Percentiles rank a stretch among this genome's conserved stretches.
phyloP scores from a whole-genome alignment of 1,284 basidiomycete species.

The Cryptococcus hybrid region DNA sequence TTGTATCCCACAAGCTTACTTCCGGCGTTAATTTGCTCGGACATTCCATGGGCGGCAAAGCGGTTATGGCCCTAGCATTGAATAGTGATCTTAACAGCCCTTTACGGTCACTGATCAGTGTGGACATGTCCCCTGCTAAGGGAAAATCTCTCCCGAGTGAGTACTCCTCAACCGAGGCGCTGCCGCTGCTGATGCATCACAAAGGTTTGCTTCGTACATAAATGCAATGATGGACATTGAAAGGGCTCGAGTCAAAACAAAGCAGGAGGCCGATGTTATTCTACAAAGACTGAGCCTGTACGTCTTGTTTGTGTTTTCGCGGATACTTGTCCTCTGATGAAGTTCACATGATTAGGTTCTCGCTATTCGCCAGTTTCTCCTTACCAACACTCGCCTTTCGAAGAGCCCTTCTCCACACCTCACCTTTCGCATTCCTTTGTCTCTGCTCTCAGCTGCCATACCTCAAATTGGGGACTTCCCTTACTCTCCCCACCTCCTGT shows the following conservation, averaged over 20 bases:
- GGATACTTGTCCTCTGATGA: neutral
- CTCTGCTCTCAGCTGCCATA: slow-evolving; percentile 50
- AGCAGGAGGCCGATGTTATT: slow-evolving; percentile 55
- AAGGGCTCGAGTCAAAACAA: slow-evolving; percentile 46
- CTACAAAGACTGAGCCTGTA: slow-evolving; percentile 52
- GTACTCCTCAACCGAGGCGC: slow-evolving; percentile 6
- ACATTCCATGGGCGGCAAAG: slow-evolving; percentile 60
- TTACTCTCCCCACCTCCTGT: slow-evolving; percentile 43
- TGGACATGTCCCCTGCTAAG: slow-evolving; percentile 56
- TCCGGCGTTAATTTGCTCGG: slow-evolving; percentile 54
- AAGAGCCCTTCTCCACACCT: slow-evolving; percentile 30
- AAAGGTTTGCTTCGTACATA: slow-evolving; percentile 51
- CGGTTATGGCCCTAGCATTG: slow-evolving; percentile 55
- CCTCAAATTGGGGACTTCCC: slow-evolving; percentile 57
- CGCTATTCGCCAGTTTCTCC: slow-evolving; percentile 56
- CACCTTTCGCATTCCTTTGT: slow-evolving; percentile 55
- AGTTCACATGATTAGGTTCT: slow-evolving; percentile 46
- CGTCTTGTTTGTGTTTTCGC: slow-evolving; percentile 7
- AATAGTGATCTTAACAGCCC: slow-evolving; percentile 44
- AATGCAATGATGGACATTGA: slow-evolving; percentile 56
- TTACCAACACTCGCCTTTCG: slow-evolving; percentile 55
- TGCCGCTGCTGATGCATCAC: neutral
- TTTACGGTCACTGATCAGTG: slow-evolving; percentile 52
- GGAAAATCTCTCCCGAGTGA: slow-evolving; percentile 55
- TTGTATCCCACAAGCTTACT: slow-evolving; percentile 46